Evolutionary conservation across 106 monocot genomes (phyloP), one percentile per base, ranked within the genome.

Genomic region (Ottelia alismoides): DNA sequence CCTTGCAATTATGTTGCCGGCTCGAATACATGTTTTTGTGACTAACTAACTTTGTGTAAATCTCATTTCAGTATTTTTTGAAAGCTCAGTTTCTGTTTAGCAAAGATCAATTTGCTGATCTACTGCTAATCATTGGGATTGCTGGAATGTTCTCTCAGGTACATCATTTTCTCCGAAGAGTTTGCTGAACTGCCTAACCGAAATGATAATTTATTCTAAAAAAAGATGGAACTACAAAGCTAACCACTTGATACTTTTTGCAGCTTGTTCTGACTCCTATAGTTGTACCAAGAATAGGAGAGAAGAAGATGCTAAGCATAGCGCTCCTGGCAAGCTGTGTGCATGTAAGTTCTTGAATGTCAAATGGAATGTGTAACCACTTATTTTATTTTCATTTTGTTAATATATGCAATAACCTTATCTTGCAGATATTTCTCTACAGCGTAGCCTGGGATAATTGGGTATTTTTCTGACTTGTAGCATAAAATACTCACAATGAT

Each of bases 61-160:
- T 54, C 48, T 61, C 57, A 7, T 57, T 56, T 27, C 74, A 98
- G 98, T 98, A 70, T 68, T 98, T 60, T 60, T 55, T 98, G n/a
- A 98, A 98, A 75, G 85, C 85, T 31, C 63, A 72, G 11, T 98
- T 90, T 63, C 85, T 83, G 23, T 98, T 82, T 67, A 76, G 48
- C 79, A 98, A 90, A 58, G 74, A 90, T 52, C 85, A 86, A 31
- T 90, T 74, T 83, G 98, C 98, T 60, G 74, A 98, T 72, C 64
- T 98, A 60, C 51, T 98, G 56, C 73, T 98, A 62, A 82, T 89
- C 47, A 20, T 45, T 47, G 85, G 90, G 22, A 43, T 70, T 66
- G 82, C 89, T 29, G 98, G 79, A 45, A 72, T 70, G 16, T 47
- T 90, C 2, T 98, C 98, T 28, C 98, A 98, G 82, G 98, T 98